These are phyloP conservation scores for Tolypocladium nubicola DNA, from an alignment of 2,329 filamentous ascomycete genomes.

Conservation along the genomic window DNA sequence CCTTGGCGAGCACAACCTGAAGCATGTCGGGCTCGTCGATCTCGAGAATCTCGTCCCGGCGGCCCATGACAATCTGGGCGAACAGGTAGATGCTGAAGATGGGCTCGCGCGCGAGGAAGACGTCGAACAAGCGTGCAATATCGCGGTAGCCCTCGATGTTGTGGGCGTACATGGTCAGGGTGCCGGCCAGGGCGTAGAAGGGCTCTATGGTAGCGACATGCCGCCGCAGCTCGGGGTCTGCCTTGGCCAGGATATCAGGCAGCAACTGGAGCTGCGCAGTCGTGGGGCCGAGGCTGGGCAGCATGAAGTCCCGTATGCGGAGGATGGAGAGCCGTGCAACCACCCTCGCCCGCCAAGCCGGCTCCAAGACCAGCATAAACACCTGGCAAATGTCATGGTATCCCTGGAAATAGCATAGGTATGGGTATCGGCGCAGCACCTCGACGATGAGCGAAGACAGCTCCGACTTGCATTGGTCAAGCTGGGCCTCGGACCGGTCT, in stretches of 20 bases:
- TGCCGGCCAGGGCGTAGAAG: constrained; percentile 88
- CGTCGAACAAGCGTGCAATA: constrained; percentile 87
- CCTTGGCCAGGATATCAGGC: constrained; percentile 64
- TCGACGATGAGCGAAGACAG: constrained; percentile 72
- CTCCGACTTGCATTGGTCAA: constrained; percentile 61
- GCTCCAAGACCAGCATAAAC: constrained; percentile 72
- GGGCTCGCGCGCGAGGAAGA: constrained; percentile 77
- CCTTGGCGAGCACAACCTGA: constrained; percentile 75
- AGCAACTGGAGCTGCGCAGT: constrained; percentile 79
- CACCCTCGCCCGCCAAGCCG: constrained; percentile 46
- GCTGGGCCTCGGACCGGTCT: constrained; percentile 61
- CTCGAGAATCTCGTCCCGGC: constrained; percentile 75
- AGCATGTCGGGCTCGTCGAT: constrained; percentile 93
- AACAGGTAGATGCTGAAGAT: constrained; percentile 87
- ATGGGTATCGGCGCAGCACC: constrained; percentile 69
- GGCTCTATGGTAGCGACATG: constrained; percentile 75
- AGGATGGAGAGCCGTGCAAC: constrained; percentile 78
- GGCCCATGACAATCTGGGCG: constrained; percentile 73
- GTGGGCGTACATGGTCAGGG: constrained; percentile 91
- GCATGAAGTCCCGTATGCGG: constrained; percentile 95
- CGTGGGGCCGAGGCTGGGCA: constrained; percentile 73
- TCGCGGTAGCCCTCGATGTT: constrained; percentile 84
- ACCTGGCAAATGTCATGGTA: constrained; percentile 99
- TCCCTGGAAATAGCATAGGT: constrained; percentile 93
- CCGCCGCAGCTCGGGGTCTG: constrained; percentile 58